phyloP scores from a whole-genome alignment of 306 rosid genomes.

The Pterocarpus santalinus region DNA sequence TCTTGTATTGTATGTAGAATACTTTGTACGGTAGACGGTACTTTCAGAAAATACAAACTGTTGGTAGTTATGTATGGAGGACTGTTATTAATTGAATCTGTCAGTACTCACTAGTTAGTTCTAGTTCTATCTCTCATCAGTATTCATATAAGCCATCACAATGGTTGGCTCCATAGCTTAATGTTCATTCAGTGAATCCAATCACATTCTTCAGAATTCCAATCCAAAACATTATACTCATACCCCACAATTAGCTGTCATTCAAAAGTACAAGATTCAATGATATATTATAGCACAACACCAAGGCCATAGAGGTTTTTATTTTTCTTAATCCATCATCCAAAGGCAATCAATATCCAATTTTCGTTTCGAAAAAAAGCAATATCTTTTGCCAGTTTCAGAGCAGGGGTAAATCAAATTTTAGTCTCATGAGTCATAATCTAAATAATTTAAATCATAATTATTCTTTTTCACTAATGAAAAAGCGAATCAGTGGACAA shows the following conservation, averaged over 20 bases:
- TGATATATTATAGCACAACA: too few species aligned
- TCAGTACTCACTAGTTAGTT: neutral
- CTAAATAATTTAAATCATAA: neutral
- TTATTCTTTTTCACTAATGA: neutral
- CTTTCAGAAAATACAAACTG: neutral
- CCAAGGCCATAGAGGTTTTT: neutral
- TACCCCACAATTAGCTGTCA: neutral
- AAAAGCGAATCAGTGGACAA: neutral
- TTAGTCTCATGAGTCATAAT: neutral
- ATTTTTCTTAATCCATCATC: neutral
- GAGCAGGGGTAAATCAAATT: conserved; percentile 1
- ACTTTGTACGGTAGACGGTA: neutral
- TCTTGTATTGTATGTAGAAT: neutral
- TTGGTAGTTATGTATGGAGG: neutral
- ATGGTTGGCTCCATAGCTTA: neutral
- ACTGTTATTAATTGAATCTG: neutral
- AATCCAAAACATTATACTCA: neutral
- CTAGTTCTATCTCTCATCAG: neutral
- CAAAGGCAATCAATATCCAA: neutral
- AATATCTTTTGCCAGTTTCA: neutral
- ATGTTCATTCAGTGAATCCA: neutral
- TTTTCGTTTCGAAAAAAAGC: neutral
- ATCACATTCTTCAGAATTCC: neutral
- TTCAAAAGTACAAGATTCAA: too few species aligned
- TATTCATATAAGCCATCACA: neutral